Evolutionary conservation across 176 grass and related monocot genomes (phyloP).

Genomic region (Oryza meyeriana): DNA sequence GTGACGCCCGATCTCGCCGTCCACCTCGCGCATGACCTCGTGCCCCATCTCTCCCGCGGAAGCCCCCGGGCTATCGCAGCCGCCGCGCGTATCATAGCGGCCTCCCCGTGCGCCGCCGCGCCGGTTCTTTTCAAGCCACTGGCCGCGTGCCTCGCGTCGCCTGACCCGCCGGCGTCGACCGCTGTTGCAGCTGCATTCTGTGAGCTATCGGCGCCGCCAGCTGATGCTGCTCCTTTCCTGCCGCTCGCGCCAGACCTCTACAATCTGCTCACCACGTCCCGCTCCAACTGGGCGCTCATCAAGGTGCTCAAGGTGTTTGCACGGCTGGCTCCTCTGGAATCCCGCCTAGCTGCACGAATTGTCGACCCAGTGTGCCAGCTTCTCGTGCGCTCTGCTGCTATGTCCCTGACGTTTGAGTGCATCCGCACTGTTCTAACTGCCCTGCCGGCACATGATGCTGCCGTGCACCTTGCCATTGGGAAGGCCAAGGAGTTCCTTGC

Average conservation of each 20-base stretch:
- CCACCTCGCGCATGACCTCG: constrained; percentile 72
- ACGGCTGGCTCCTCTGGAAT: constrained; percentile 63
- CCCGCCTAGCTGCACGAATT: constrained; percentile 59
- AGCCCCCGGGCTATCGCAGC: constrained; percentile 56
- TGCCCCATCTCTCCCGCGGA: constrained; percentile 55
- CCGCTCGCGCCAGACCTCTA: constrained; percentile 83
- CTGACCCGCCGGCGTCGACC: constrained; percentile 55
- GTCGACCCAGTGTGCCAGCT: constrained; percentile 82
- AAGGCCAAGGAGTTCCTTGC: constrained; percentile 75
- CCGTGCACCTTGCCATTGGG: constrained; percentile 60
- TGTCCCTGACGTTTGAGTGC: constrained; percentile 87
- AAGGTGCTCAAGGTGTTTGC: constrained; percentile 92
- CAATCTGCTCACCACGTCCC: constrained; percentile 58
- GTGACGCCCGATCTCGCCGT: constrained; percentile 50
- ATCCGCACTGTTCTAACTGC: constrained; percentile 64
- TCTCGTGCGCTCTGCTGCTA: constrained; percentile 48
- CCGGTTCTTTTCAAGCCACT: constrained; percentile 87
- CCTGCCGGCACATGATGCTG: constrained; percentile 45
- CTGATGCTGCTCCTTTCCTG: constrained; percentile 68
- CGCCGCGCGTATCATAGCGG: constrained; percentile 55
- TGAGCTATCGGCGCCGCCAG: constrained; percentile 70
- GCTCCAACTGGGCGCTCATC: constrained; percentile 89
- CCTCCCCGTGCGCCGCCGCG: constrained; percentile 49
- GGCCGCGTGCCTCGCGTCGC: constrained; percentile 73
- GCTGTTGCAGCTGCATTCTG: constrained; percentile 74